These are phyloP conservation scores for Fusarium caatingaense DNA, from an alignment of 2,329 filamentous ascomycete genomes.

Conservation along the genomic window DNA sequence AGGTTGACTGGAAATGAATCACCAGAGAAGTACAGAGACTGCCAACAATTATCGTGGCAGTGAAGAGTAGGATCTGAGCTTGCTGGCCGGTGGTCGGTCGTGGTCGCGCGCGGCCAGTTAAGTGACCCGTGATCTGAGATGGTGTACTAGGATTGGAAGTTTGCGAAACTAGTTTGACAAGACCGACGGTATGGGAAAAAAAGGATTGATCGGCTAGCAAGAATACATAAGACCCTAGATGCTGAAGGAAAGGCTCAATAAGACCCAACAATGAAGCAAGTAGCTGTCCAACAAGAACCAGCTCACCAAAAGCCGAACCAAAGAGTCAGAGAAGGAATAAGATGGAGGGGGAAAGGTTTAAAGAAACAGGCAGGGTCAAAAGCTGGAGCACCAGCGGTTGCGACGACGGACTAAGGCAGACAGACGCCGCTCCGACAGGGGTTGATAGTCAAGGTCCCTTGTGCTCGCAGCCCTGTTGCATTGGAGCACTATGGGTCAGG, in stretches of 20 bases:
- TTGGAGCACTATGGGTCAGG: conserved; percentile 32
- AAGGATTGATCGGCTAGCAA: conserved; percentile 9
- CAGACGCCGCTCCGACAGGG: conserved; percentile 42
- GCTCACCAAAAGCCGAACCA: conserved; percentile 35
- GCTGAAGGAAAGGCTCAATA: conserved; percentile 21
- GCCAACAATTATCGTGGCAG: conserved; percentile 20
- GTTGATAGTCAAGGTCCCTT: conserved; percentile 39
- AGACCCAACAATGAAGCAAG: conserved; percentile 27
- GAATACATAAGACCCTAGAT: conserved; percentile 6
- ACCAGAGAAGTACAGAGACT: not conserved
- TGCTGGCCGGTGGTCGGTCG: conserved; percentile 21
- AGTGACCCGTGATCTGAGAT: conserved; percentile 27
- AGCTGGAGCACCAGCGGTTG: conserved; percentile 44
- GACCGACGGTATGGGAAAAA: conserved; percentile 1
- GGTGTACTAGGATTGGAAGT: conserved; percentile 25
- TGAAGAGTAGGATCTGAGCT: conserved; percentile 12
- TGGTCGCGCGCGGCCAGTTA: conserved; percentile 39
- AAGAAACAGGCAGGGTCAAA: conserved; percentile 44
- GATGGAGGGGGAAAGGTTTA: conserved; percentile 51
- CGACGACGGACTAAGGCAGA: conserved; percentile 44
- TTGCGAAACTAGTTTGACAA: conserved; percentile 26
- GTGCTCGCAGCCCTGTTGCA: conserved; percentile 40
- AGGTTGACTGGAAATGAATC: conserved; percentile 19
- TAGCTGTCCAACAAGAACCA: conserved; percentile 30
- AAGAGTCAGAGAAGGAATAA: conserved; percentile 31